Base-by-base conservation (phyloP, 2,329 filamentous ascomycete genomes). In the Rhynchosporium secalis region DNA sequence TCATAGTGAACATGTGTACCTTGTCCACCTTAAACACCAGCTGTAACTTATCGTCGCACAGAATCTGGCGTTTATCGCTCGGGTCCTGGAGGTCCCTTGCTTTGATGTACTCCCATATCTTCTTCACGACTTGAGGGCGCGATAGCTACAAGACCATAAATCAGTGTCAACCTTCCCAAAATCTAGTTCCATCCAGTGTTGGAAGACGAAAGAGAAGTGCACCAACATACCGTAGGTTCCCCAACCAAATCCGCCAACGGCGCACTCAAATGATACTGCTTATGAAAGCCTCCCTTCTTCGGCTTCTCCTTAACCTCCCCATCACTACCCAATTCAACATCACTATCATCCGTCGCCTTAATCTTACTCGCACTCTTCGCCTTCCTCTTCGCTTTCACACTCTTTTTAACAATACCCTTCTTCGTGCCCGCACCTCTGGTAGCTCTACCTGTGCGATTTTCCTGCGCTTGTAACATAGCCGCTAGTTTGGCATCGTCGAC, bases 1-100 rank as follows among this genome's bases (percentile, higher is more conserved):
- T 98, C 94, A 99, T 98, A 69, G 92, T 93, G 77, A 99, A 99
- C 95, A 99, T 99, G 77, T 98, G 92, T 56, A 99, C 90, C 72
- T 85, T 90, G 72, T 92, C 86, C 72, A 90, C 85, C 76, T 96
- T 96, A 80, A 99, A 99, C 7, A 99, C 90, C 6, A 90, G 89
- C 64, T 91, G 87, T 89, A 99, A 89, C 69, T 86, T 87, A 29
- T 96, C 91, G 76, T 99, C 95, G 78, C 95, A 99, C 33, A 86
- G 80, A 66, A 99, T 99, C 70, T 96, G 92, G 28, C 95, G 90
- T 76, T 93, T 94, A 78, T 99, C 94, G 67, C 76, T 86, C 0
- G 93, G 94, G 69, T 98, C 93, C 76, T 99, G 95, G 5, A 99
- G 86, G 46, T 92, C 84, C 68, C 93, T 87, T 63, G 82, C 86